Conservation (phyloP, 495 filamentous ascomycete genomes). For the Parathielavia appendiculata region DNA sequence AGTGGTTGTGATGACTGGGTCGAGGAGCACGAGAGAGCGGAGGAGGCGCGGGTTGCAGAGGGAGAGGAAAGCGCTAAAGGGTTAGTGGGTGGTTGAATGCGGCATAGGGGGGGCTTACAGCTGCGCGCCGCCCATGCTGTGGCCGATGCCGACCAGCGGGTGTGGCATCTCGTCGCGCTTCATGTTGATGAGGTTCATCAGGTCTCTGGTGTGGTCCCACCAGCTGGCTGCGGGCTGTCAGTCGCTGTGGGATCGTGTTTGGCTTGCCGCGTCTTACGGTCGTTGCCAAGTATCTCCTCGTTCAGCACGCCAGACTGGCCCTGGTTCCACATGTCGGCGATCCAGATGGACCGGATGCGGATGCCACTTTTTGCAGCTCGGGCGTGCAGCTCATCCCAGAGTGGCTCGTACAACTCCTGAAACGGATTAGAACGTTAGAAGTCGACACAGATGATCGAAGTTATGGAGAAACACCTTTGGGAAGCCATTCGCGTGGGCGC, state of each 20-base stretch:
- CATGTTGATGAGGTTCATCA: conserved; percentile 79
- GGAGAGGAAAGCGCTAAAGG: conserved; percentile 37
- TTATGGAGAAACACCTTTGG: conserved; percentile 57
- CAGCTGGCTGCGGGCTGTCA: conserved; percentile 57
- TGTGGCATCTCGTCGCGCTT: conserved; percentile 80
- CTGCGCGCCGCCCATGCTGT: conserved; percentile 69
- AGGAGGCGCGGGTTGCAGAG: conserved; percentile 81
- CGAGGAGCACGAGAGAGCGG: conserved; percentile 68
- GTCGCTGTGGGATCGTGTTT: neutral
- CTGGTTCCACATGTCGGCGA: conserved; percentile 74
- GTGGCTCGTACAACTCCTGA: conserved; percentile 78
- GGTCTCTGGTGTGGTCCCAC: conserved; percentile 82
- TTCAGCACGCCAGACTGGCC: conserved; percentile 73
- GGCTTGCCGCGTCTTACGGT: conserved; percentile 50
- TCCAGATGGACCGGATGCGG: conserved; percentile 76
- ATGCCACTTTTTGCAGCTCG: conserved; percentile 48
- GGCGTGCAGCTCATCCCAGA: conserved; percentile 70
- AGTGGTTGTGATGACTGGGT: conserved; percentile 59
- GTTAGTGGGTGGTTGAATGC: neutral
- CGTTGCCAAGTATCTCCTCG: conserved; percentile 67
- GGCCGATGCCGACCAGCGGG: conserved; percentile 84
- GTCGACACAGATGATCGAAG: neutral
- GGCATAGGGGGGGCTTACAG: neutral
- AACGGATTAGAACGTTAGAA: neutral
- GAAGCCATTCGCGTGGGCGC: conserved; percentile 81